phyloP scores from a whole-genome alignment of 129 eudicot species.

The Flaveria ramosissima region DNA sequence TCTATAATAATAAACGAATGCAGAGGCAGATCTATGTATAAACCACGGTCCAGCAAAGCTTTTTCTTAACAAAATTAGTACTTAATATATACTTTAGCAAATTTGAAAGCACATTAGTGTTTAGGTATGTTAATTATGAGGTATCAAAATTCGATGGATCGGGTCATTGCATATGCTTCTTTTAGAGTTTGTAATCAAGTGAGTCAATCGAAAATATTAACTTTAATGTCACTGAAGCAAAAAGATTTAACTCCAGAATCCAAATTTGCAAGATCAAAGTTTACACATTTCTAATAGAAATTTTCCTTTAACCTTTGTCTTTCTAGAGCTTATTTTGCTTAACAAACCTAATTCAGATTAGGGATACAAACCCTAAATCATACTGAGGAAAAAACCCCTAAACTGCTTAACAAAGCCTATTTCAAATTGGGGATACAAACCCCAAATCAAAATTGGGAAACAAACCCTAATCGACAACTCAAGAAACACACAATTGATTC shows the following conservation, averaged over 20 bases:
- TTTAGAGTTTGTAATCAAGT: not conserved
- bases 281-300: not conserved
- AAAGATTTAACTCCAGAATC: too few relatives aligned
- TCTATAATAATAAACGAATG: not conserved
- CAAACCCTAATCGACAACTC: constrained; percentile 17
- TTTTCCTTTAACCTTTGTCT: not conserved
- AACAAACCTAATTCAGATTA: not conserved
- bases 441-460: not conserved
- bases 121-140: not conserved
- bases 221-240: not conserved
- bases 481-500: constrained; percentile 7
- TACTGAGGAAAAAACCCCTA: constrained; percentile 15
- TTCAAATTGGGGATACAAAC: not conserved
- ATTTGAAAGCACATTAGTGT: not conserved
- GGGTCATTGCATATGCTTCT: not conserved
- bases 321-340: not conserved
- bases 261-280: too few relatives aligned
- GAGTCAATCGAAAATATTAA: not conserved
- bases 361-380: not conserved
- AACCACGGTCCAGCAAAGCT: not conserved
- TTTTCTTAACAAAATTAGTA: not conserved
- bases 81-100: not conserved
- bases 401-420: not conserved
- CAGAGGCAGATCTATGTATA: not conserved
- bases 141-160: not conserved